Conservation (phyloP, 805 yeast genomes). For the Scheffersomyces ergatensis region DNA sequence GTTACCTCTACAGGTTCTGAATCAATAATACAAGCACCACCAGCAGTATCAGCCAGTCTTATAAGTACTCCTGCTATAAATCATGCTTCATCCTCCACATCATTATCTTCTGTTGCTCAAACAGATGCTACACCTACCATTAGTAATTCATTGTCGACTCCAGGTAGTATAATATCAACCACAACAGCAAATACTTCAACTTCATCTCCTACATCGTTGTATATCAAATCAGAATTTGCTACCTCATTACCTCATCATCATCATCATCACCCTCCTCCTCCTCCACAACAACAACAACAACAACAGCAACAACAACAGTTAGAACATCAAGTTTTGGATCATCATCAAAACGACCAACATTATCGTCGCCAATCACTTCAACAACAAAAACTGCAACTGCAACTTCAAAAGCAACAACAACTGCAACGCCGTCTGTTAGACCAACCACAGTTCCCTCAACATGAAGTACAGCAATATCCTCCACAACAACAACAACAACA, state of each 20-base stretch:
- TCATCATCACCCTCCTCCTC: neutral
- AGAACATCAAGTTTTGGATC: too few relatives aligned
- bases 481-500: slow-evolving; percentile 7
- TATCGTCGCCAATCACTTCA: neutral
- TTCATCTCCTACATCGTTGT: neutral
- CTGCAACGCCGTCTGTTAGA: neutral
- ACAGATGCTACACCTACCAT: too few relatives aligned
- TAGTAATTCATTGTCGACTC: too few relatives aligned
- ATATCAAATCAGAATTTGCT: neutral
- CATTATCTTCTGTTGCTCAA: too few relatives aligned
- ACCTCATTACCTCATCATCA: neutral
- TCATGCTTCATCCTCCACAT: neutral
- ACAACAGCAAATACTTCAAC: neutral
- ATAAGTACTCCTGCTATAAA: neutral
- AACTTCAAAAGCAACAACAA: slow-evolving; percentile 1
- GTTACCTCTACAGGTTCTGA: neutral
- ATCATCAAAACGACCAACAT: too few relatives aligned
- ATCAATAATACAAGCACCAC: neutral
- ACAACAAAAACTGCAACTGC: neutral
- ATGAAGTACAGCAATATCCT: slow-evolving; percentile 3
- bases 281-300: neutral
- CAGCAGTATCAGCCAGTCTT: neutral
- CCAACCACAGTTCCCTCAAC: slow-evolving; percentile 7
- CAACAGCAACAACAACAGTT: neutral
- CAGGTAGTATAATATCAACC: neutral